Conservation (phyloP, 2,329 filamentous ascomycete genomes). For the Alternaria metachromatica region DNA sequence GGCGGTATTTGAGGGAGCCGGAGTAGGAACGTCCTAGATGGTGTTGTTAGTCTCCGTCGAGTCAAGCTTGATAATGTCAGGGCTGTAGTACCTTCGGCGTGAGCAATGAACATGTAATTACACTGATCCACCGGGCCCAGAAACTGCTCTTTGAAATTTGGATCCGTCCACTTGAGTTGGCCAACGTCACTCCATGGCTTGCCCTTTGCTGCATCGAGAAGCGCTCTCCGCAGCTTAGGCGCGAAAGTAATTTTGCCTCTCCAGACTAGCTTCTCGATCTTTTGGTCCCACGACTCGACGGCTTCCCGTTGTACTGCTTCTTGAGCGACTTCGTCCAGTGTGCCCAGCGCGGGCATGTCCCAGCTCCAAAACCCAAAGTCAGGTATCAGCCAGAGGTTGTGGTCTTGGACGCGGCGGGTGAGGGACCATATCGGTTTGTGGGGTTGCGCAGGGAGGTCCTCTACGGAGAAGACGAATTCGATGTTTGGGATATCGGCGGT, state of each 20-base stretch:
- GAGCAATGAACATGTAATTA: slow-evolving; percentile 61
- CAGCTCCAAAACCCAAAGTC: slow-evolving; percentile 47
- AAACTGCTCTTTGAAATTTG: slow-evolving; percentile 49
- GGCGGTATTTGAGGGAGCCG: slow-evolving; percentile 60
- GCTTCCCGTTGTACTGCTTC: slow-evolving; percentile 37
- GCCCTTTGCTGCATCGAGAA: slow-evolving; percentile 37
- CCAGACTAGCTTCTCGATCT: slow-evolving; percentile 44
- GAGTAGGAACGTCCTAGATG: slow-evolving; percentile 57
- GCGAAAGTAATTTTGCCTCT: slow-evolving; percentile 42
- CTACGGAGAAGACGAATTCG: slow-evolving; percentile 43
- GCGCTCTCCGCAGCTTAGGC: slow-evolving; percentile 37
- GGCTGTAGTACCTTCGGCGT: slow-evolving; percentile 62
- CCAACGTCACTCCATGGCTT: slow-evolving; percentile 44
- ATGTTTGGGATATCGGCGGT: slow-evolving; percentile 38
- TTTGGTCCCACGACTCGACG: slow-evolving; percentile 40
- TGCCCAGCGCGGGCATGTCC: slow-evolving; percentile 43
- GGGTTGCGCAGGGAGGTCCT: slow-evolving; percentile 41
- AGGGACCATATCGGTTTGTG: slow-evolving; percentile 42
- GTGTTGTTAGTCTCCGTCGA: too few species aligned
- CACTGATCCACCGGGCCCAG: slow-evolving; percentile 62
- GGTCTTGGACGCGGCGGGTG: slow-evolving; percentile 38
- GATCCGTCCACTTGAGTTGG: slow-evolving; percentile 37
- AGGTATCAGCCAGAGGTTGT: slow-evolving; percentile 45
- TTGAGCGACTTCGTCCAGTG: slow-evolving; percentile 35
- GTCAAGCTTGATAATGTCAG: too few species aligned